A percentile compares a stretch with the other conserved stretches of the same genome.
These are phyloP conservation scores for Camellia oleifera DNA, from an alignment of 179 eudicot species.

Conservation along the genomic window DNA sequence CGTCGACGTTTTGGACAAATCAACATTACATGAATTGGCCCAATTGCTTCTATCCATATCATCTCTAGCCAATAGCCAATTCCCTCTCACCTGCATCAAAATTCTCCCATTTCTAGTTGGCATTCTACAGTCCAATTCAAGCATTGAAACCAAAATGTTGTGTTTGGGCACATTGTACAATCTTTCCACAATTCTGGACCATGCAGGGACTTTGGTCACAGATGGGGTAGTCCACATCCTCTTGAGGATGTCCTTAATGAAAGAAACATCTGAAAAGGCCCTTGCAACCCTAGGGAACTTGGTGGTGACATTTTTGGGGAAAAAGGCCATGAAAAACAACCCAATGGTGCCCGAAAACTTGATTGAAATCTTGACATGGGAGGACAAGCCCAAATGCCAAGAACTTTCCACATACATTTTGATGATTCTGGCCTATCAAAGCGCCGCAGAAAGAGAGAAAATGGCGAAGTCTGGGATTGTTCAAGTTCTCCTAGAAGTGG, in stretches of 20 bases:
- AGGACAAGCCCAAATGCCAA: slow-evolving; percentile 63
- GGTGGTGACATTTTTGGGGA: slow-evolving; percentile 66
- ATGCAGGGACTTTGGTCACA: slow-evolving; percentile 43
- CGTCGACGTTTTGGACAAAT: slow-evolving; percentile 34
- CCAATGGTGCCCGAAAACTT: slow-evolving; percentile 54
- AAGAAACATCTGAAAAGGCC: slow-evolving; percentile 61
- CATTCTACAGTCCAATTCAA: slow-evolving; percentile 48
- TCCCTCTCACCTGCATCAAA: slow-evolving; percentile 39
- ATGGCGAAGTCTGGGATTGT: slow-evolving; percentile 72
- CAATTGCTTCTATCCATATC: slow-evolving; percentile 62
- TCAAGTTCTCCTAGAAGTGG: slow-evolving; percentile 67
- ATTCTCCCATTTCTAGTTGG: slow-evolving; percentile 44
- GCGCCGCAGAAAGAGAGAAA: slow-evolving; percentile 53
- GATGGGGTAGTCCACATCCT: slow-evolving; percentile 40
- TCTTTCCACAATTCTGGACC: slow-evolving; percentile 61
- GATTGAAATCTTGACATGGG: slow-evolving; percentile 79
- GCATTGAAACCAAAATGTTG: slow-evolving; percentile 37
- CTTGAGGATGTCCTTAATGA: slow-evolving; percentile 38
- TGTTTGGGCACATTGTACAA: slow-evolving; percentile 62
- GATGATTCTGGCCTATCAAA: slow-evolving; percentile 81
- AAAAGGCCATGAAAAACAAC: slow-evolving; percentile 54
- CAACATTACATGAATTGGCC: slow-evolving; percentile 47
- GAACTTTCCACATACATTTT: slow-evolving; percentile 68
- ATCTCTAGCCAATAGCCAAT: slow-evolving; percentile 51
- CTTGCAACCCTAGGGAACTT: slow-evolving; percentile 73